Conservation (phyloP, 1,139 yeast species). For the Dujonia santamariae region DNA sequence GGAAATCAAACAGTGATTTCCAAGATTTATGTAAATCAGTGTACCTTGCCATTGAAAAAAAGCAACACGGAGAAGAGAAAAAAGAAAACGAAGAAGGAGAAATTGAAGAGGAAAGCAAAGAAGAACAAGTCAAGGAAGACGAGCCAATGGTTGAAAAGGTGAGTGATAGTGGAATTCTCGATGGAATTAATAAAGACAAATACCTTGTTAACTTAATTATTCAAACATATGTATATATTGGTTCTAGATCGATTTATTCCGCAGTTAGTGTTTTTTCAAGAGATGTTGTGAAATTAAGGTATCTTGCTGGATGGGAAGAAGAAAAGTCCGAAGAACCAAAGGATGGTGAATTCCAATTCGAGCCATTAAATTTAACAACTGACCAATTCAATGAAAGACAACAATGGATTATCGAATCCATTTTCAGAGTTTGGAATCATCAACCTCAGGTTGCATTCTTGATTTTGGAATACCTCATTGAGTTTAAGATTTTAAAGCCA, state of each 20-base stretch:
- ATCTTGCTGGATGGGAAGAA: conserved; percentile 33
- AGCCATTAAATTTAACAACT: conserved; percentile 37
- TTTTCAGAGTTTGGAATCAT: conserved; percentile 72
- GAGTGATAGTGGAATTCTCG: no score
- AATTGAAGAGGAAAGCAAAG: conserved; percentile 16
- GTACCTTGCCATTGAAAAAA: conserved; percentile 18
- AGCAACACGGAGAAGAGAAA: conserved; percentile 16
- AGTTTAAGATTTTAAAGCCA: conserved; percentile 45
- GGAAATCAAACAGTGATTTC: conserved; percentile 41
- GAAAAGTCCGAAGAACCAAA: conserved; percentile 13
- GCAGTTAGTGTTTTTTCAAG: conserved; percentile 68
- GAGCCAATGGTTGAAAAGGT: conserved; percentile 25
- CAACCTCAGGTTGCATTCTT: conserved; percentile 81
- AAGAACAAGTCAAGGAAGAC: conserved; percentile 19
- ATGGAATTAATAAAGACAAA: conserved; percentile 28
- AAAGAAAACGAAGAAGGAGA: conserved; percentile 8
- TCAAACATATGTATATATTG: conserved; percentile 76
- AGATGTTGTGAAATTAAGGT: conserved; percentile 50
- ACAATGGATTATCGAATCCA: conserved; percentile 56
- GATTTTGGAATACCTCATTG: conserved; percentile 62
- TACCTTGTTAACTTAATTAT: conserved; percentile 60
- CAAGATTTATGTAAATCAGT: conserved; percentile 31
- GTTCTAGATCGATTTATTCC: conserved; percentile 87
- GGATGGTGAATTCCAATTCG: conserved; percentile 31
- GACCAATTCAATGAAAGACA: conserved; percentile 29